Percentiles rank a stretch among this genome's conserved stretches.
Conservation (phyloP, 2,329 filamentous ascomycete genomes). For the Niveomyces coronatus region DNA sequence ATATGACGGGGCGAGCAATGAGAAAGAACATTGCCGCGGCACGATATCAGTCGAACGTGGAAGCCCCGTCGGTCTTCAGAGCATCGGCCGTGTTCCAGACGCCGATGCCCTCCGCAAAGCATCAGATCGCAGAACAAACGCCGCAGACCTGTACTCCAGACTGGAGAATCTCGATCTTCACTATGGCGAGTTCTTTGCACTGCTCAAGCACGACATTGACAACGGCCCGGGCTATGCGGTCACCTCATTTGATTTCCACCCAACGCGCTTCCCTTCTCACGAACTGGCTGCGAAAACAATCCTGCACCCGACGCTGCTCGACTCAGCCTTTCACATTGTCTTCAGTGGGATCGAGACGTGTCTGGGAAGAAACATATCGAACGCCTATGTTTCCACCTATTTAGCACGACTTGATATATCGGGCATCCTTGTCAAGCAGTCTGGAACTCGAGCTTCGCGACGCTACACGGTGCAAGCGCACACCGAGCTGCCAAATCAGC, state of each 20-base stretch:
- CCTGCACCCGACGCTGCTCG: constrained; percentile 12
- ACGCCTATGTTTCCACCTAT: constrained; percentile 18
- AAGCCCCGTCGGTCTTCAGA: constrained; percentile 10
- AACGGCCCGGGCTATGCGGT: constrained; percentile 14
- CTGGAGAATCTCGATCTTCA: constrained; percentile 15
- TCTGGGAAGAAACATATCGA: constrained; percentile 15
- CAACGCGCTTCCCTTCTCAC: constrained; percentile 11
- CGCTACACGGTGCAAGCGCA: too few relatives aligned
- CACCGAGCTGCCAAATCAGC: too few relatives aligned
- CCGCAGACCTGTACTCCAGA: constrained; percentile 16
- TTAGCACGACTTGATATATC: constrained; percentile 15
- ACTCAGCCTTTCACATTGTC: constrained; percentile 18
- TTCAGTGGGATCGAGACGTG: constrained; percentile 16
- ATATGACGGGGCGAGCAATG: constrained; percentile 15
- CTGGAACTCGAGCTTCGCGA: too few relatives aligned
- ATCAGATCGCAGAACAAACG: neutral
- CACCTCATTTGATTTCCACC: constrained; percentile 13
- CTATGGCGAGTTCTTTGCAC: constrained; percentile 16
- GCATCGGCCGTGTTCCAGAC: too few relatives aligned
- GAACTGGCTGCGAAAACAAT: constrained; percentile 11
- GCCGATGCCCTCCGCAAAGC: neutral
- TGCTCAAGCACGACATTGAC: constrained; percentile 15
- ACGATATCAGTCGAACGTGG: constrained; percentile 13
- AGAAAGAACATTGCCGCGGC: constrained; percentile 17
- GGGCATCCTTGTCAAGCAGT: constrained; percentile 15